Base-by-base conservation (phyloP, 768 basidiomycete genomes). In the Phaeotremella skinneri region DNA sequence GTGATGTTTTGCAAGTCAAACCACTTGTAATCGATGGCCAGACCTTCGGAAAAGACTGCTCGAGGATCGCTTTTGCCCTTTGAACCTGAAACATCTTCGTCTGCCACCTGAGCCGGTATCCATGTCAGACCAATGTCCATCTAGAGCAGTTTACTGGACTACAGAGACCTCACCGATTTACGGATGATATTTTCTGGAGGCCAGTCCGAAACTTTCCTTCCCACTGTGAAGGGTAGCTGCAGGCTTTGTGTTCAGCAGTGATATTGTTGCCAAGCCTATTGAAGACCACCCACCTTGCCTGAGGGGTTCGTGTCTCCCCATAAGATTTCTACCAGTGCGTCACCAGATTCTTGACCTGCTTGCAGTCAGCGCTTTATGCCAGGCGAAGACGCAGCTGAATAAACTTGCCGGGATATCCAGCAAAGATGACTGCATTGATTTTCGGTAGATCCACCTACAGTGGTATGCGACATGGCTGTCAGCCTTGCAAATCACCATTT, bases 401-500 rank as follows among this genome's bases (percentile, higher is more conserved):
- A 23, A 27, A 30, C 61, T 59, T 41, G 55, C 72, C 70, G 47
- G 75, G 73, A 56, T 72, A 67, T 2, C 73, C 67, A 13, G 75
- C 71, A 58, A 70, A 68, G 3, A 76, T 11, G 11, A 76, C 73
- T 11, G 66, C 75, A 4, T 69, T 74, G 45, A 78, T 70, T 41
- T 77, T 78, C 2, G 74, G 74, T 39, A 76, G 49, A 48, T 77
- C 69, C 21, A 76, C 67, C 74, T 71, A n/a, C n/a, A n/a, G n/a
- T n/a, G n/a, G 55, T 6, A 52, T 6, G 45, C 20, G 20, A n/a
- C n/a, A n/a, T n/a, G n/a, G n/a, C n/a, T n/a, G n/a, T n/a, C n/a
- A n/a, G 37, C 30, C 9, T 30, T 23, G 29, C 7, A 2, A 13
- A 26, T 11, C 32, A 30, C 32, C 49, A 45, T n/a, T n/a, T n/a